These are phyloP conservation scores for Lactarius sp. DNA, from an alignment of 768 basidiomycete genomes.

Conservation along the genomic window DNA sequence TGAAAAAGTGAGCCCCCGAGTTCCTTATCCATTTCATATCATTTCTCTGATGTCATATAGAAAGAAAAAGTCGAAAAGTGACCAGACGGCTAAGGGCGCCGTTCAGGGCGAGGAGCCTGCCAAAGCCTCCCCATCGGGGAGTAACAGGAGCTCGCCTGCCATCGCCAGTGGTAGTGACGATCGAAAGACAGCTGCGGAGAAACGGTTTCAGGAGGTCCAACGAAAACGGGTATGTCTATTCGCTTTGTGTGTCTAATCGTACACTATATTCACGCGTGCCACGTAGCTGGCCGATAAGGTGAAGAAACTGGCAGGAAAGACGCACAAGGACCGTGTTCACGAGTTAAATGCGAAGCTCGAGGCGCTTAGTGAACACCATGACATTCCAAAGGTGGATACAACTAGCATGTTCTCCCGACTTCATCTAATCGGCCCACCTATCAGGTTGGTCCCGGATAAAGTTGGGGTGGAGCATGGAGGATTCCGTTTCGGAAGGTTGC, in stretches of 20 bases:
- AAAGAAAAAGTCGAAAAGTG: conserved; percentile 74
- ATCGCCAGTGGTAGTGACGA: conserved; percentile 40
- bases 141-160: conserved; percentile 58
- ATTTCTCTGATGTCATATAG: conserved; percentile 34
- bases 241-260: neutral
- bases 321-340: conserved; percentile 90
- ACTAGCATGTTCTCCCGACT: conserved; percentile 21
- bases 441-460: conserved; percentile 85
- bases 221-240: conserved; percentile 53
- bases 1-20: conserved; percentile 64
- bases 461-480: conserved; percentile 26
- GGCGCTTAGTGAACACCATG: conserved; percentile 86
- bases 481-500: neutral
- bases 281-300: conserved; percentile 70
- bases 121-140: conserved; percentile 47
- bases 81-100: conserved; percentile 36
- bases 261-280: conserved; percentile 13
- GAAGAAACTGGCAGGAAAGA: conserved; percentile 71
- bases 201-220: conserved; percentile 84
- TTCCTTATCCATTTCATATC: neutral
- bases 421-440: conserved; percentile 12
- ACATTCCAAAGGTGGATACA: conserved; percentile 75
- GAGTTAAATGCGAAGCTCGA: conserved; percentile 88
- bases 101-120: conserved; percentile 39
- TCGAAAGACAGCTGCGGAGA: conserved; percentile 82